Conservation (phyloP, 768 basidiomycete genomes). For the Neoboletus magnificus region DNA sequence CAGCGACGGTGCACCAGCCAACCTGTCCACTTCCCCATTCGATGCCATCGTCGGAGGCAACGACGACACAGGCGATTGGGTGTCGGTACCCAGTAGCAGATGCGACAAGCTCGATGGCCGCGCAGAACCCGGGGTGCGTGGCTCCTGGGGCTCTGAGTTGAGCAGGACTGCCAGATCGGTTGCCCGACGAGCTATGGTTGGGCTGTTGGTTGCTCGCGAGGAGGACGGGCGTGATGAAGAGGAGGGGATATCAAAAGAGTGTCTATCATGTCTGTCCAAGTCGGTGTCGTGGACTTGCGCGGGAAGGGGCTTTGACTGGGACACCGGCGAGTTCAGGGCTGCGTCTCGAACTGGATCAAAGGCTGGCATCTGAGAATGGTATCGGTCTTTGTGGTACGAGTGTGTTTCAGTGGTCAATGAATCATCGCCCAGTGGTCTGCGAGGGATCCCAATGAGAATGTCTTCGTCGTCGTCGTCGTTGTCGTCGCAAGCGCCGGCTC, state of each 20-base stretch:
- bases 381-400: not conserved
- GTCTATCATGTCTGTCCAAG: slow-evolving; percentile 26
- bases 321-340: slow-evolving; percentile 72
- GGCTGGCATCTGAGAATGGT: slow-evolving; percentile 33
- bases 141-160: slow-evolving; percentile 54
- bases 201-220: slow-evolving; percentile 38
- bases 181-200: slow-evolving; percentile 55
- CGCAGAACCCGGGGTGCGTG: slow-evolving; percentile 34
- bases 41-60: not conserved
- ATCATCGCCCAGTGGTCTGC: slow-evolving; percentile 9
- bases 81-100: slow-evolving; percentile 32
- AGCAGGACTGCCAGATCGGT: slow-evolving; percentile 77
- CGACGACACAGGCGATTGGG: slow-evolving; percentile 22
- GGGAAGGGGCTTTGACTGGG: slow-evolving; percentile 40
- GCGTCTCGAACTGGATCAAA: slow-evolving; percentile 90
- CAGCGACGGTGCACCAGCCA: slow-evolving; percentile 24
- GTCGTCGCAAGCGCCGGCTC: slow-evolving; percentile 10
- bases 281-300: slow-evolving; percentile 25
- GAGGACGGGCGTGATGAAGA: slow-evolving; percentile 37
- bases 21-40: slow-evolving; percentile 27
- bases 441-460: not conserved
- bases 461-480: slow-evolving; percentile 14
- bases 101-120: slow-evolving; percentile 45
- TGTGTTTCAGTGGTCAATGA: slow-evolving; percentile 8
- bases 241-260: slow-evolving; percentile 33